A percentile compares a stretch with the other conserved stretches of the same genome.
Evolutionary conservation across 768 basidiomycete genomes (phyloP).

Genomic region (Fomitopsis serialis): DNA sequence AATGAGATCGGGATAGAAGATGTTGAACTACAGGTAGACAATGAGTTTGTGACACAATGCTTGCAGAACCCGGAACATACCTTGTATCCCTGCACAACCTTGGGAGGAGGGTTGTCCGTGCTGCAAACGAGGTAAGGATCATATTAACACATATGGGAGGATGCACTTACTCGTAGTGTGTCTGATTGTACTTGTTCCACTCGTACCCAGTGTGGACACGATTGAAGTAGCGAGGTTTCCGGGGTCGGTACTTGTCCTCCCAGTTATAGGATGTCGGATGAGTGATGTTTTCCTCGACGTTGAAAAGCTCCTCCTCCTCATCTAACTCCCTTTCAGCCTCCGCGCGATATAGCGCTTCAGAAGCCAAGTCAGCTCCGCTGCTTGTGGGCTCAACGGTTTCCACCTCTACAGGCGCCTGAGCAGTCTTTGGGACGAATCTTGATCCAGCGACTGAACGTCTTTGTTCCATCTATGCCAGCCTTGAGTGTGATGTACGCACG

Average conservation of each 20-base stretch:
- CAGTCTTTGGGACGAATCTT: slow-evolving; percentile 78
- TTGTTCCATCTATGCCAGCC: slow-evolving; percentile 55
- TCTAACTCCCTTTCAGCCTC: slow-evolving; percentile 92
- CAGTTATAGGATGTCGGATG: slow-evolving; percentile 89
- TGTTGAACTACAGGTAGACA: slow-evolving; percentile 62
- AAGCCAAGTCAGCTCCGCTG: slow-evolving; percentile 71
- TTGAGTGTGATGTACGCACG: slow-evolving; percentile 4
- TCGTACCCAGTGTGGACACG: slow-evolving; percentile 99
- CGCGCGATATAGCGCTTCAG: slow-evolving; percentile 86
- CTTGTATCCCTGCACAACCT: slow-evolving; percentile 99
- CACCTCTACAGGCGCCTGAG: slow-evolving; percentile 53
- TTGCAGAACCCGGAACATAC: slow-evolving; percentile 29
- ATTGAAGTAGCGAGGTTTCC: slow-evolving; percentile 98
- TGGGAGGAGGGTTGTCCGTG: slow-evolving; percentile 97
- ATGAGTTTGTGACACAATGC: slow-evolving; percentile 9
- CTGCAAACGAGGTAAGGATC: slow-evolving; percentile 33
- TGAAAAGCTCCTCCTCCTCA: slow-evolving; percentile 94
- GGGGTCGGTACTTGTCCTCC: slow-evolving; percentile 97
- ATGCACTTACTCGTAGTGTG: slow-evolving; percentile 89
- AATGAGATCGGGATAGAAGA: slow-evolving; percentile 98
- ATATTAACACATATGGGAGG: slow-evolving; percentile 1
- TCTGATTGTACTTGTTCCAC: slow-evolving; percentile 99
- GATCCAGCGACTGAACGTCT: slow-evolving; percentile 80
- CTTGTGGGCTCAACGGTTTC: slow-evolving; percentile 46
- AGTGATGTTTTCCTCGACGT: slow-evolving; percentile 82